These are phyloP conservation scores for Solanum bulbocastanum DNA, from an alignment of 257 asterid species.

Conservation along the genomic window DNA sequence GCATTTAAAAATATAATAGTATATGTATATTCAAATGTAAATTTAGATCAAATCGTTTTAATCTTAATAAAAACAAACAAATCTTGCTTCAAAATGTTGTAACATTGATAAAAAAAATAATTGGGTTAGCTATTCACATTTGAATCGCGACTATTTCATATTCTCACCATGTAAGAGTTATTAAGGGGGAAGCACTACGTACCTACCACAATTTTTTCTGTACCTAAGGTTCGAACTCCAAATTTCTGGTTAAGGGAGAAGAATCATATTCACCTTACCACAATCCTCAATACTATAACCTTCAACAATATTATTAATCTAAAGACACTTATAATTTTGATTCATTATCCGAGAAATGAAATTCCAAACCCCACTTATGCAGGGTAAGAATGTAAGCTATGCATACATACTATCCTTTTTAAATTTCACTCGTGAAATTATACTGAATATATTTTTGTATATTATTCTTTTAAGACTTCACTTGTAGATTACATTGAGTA, in stretches of 20 bases:
- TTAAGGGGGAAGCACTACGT: background rate
- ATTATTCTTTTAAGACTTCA: accelerated
- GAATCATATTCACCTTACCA: background rate
- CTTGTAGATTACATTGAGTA: background rate
- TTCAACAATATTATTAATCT: background rate
- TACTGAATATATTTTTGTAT: too few relatives aligned
- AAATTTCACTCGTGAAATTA: background rate
- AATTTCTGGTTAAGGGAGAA: background rate
- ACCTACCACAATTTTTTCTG: background rate
- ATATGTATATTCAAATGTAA: background rate
- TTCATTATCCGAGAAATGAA: background rate
- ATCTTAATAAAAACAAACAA: background rate
- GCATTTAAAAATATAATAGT: background rate
- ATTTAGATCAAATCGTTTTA: background rate
- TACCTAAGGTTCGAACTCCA: background rate
- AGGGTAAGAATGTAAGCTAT: too few relatives aligned
- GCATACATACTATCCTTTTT: background rate
- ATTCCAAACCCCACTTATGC: background rate
- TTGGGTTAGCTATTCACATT: background rate
- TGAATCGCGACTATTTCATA: background rate
- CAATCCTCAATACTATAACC: background rate
- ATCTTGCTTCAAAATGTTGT: background rate
- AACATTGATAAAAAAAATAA: background rate
- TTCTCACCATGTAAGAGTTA: background rate
- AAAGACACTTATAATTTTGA: background rate